Conservation (phyloP, 352 stramenopile genomes). For the Phytophthora nicotianae region DNA sequence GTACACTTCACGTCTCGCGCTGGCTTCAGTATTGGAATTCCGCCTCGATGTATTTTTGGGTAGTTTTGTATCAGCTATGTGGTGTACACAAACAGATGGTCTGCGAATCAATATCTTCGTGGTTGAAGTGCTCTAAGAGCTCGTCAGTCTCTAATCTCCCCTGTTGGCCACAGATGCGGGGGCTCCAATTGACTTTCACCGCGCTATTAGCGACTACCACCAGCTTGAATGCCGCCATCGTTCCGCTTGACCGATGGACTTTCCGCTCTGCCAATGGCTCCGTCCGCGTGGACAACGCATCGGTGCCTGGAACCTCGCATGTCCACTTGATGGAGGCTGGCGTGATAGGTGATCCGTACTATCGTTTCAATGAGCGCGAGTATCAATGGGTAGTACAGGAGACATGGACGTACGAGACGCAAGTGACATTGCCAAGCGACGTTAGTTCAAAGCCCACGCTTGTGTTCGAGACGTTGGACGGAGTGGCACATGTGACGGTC, state of each 20-base stretch:
- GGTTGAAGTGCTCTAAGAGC: slow-evolving; percentile 22
- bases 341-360: slow-evolving; percentile 70
- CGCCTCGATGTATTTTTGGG: slow-evolving; percentile 8
- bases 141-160: slow-evolving; percentile 17
- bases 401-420: slow-evolving; percentile 79
- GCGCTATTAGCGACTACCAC: slow-evolving; percentile 7
- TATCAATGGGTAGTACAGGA: slow-evolving; percentile 71
- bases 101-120: slow-evolving; percentile 1
- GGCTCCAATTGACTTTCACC: neutral
- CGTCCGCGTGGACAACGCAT: slow-evolving; percentile 49
- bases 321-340: slow-evolving; percentile 66
- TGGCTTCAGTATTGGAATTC: slow-evolving; percentile 15
- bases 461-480: slow-evolving; percentile 75
- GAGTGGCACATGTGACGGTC: slow-evolving; percentile 64
- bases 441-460: slow-evolving; percentile 25
- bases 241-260: slow-evolving; percentile 53
- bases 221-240: slow-evolving; percentile 10
- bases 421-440: slow-evolving; percentile 34
- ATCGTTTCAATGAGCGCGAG: slow-evolving; percentile 72
- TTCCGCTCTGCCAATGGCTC: slow-evolving; percentile 67
- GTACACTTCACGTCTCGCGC: neutral
- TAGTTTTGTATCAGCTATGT: slow-evolving; percentile 8
- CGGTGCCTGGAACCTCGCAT: slow-evolving; percentile 75
- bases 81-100: slow-evolving; percentile 5
- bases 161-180: slow-evolving; percentile 1